Base-by-base conservation (phyloP, 208 protist genomes). In the Wallacemonas sp. region DNA sequence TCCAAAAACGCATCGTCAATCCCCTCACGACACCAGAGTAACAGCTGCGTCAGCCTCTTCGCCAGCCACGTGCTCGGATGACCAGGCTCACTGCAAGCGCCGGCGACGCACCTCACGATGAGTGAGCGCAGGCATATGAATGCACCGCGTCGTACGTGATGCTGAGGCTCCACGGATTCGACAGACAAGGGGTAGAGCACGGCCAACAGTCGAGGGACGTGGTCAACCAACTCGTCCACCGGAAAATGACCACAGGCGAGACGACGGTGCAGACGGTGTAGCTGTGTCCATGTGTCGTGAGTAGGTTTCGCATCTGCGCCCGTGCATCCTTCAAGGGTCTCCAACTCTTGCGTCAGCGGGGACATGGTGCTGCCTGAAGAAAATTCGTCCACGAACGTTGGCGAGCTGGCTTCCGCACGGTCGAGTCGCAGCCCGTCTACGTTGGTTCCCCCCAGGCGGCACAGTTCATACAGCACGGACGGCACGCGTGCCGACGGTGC, bases 1-100 rank as follows among this genome's bases (percentile, higher is more conserved):
- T 91, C 86, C 21, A 76, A 29, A 62, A 95, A 95, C 1, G 72
- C 68, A 62, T 95, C 89, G 58, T 95, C 89, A 10, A 92, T 52
- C n/a, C 86, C 84, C 26, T 29, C 17, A 19, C 82, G 77, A 37
- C 74, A 78, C 19, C 81, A 46, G 5, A 30, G 22, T 21, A 95
- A 24, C 15, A 92, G 17, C 21, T 68, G 70, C 24, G 61, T 63
- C n/a, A 89, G 66, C 41, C 66, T 69, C 15, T 73, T 69, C 32
- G 60, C 61, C 34, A 86, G 55, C 24, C 62, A 45, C 2, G 58
- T 32, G 1, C 55, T 60, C 34, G 83, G 55, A 6, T 30, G 33
- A 0, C 50, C 39, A 27, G 38, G 62, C 22, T 50, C 30, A 5
- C 41, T n/a, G n/a, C n/a, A n/a, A n/a, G n/a, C n/a, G n/a, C n/a